These are phyloP conservation scores for Colletotrichum cordylinicola DNA, from an alignment of 2,329 filamentous ascomycete species.

Conservation along the genomic window DNA sequence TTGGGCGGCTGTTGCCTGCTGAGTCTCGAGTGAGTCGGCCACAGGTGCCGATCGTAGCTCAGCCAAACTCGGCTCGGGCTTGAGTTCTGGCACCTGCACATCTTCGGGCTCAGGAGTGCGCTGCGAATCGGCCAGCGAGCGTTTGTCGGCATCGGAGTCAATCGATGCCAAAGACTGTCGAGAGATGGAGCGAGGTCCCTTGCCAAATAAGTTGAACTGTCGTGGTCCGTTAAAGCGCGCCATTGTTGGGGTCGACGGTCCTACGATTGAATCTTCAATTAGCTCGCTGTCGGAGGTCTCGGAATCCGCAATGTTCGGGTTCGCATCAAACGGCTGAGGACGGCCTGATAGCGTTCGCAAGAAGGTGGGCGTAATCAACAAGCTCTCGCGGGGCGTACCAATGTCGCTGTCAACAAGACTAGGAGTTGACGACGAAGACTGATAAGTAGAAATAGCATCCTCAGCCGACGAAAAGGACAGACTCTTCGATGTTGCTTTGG, in stretches of 20 bases:
- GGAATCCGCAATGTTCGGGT: constrained; percentile 12
- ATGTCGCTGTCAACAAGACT: constrained; percentile 24
- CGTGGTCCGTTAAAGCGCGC: constrained; percentile 16
- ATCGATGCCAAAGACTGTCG: constrained; percentile 9
- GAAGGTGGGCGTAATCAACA: constrained; percentile 24
- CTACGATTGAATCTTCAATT: constrained; percentile 3
- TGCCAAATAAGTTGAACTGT: constrained; percentile 14
- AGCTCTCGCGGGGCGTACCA: constrained; percentile 25
- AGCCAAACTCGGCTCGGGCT: not conserved
- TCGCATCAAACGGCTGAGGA: constrained; percentile 10
- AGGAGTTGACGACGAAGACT: constrained; percentile 25
- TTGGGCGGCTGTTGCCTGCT: not conserved
- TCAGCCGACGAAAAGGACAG: constrained; percentile 13
- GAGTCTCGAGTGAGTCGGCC: not conserved
- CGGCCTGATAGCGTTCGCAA: constrained; percentile 17
- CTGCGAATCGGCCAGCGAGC: not conserved
- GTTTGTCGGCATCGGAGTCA: constrained; percentile 4
- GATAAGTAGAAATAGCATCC: constrained; percentile 20
- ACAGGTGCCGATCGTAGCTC: not conserved
- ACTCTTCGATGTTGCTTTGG: constrained; percentile 1
- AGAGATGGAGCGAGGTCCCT: constrained; percentile 11
- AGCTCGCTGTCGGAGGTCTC: constrained; percentile 19
- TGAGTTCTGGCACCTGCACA: not conserved
- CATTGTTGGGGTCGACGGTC: constrained; percentile 15
- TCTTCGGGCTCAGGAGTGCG: not conserved